phyloP scores from a whole-genome alignment of 2,329 filamentous ascomycete genomes.

The Monosporascus sp. region DNA sequence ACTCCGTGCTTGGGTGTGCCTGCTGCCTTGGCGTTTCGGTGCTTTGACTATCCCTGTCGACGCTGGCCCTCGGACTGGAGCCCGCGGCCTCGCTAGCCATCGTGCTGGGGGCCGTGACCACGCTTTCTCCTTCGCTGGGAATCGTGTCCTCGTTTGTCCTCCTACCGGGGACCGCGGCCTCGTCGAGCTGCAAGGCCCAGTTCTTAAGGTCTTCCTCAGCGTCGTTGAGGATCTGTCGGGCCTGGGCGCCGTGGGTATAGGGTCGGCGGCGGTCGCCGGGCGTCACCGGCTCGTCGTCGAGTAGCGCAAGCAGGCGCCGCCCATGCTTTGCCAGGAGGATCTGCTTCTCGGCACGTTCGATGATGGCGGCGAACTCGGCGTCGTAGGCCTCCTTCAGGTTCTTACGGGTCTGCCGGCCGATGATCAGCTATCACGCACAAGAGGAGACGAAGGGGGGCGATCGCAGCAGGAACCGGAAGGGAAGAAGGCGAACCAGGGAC shows the following conservation, averaged over 20 bases:
- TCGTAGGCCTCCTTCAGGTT: constrained; percentile 96
- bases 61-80: no score
- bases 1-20: no score
- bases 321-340: constrained; percentile 90
- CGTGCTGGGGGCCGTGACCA: no score
- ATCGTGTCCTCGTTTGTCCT: background rate
- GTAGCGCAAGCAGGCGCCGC: constrained; percentile 72
- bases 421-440: background rate
- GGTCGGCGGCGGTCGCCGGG: constrained; percentile 72
- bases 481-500: constrained; percentile 27
- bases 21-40: no score
- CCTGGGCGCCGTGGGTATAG: constrained; percentile 62
- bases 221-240: constrained; percentile 83
- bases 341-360: constrained; percentile 96
- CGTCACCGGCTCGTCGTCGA: constrained; percentile 86
- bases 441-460: background rate
- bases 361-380: constrained; percentile 79
- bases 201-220: constrained; percentile 81
- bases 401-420: constrained; percentile 66
- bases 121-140: no score
- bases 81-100: no score
- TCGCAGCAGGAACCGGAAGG: constrained; percentile 3
- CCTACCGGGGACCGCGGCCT: constrained; percentile 5
- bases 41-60: no score
- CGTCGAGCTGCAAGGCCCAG: constrained; percentile 54